Base-by-base conservation (phyloP, 768 basidiomycete species). In the Termitomyces sp. region DNA sequence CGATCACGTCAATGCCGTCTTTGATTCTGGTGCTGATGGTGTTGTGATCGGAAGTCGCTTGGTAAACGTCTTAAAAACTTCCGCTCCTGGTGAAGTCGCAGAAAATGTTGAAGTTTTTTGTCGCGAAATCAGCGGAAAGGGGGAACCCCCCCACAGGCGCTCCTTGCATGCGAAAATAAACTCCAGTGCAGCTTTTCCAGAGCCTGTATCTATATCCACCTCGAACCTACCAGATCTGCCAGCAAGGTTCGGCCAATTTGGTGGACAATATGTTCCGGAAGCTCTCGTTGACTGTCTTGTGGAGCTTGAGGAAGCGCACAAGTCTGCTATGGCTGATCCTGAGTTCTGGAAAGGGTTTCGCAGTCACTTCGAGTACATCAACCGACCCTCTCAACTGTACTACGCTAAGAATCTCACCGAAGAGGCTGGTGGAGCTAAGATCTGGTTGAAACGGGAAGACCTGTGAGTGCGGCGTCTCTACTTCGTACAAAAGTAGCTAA, bases 381-480 rank as follows among this genome's bases (percentile, higher is more conserved):
- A 97, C 72, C 79, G 97, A 11, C 96, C 96, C 2, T 94, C 91
- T 12, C 85, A 89, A 62, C 72, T 98, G 45, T 98, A 98, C 74
- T 78, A 91, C 66, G 95, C 97, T 0, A 88, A 94, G 68, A 85
- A 92, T 55, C 76, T 99, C 57, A 97, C 94, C 1, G 86, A 91
- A 63, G 79, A 92, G 64, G 90, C 86, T 10, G 93, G 92, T 21
- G 97, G 97, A 23, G 96, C 97, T 11, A 91, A 84, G 56, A 97
- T 99, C 63, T 99, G 97, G 97, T 74, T 99, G 64, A 99, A 99
- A 78, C 85, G 94, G 45, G 96, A 95, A 73, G 94, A 96, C 64
- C 67, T 96, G 88, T 89, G 60, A 60, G 88, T 69, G n/a, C 37
- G 10, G 48, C 57, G 40, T 52, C 21, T 49, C 21, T 19, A 44